A percentile compares a stretch with the other conserved stretches of the same genome.
Evolutionary conservation across 805 yeast species (phyloP).

Genomic region (Pichia membranifaciens): DNA sequence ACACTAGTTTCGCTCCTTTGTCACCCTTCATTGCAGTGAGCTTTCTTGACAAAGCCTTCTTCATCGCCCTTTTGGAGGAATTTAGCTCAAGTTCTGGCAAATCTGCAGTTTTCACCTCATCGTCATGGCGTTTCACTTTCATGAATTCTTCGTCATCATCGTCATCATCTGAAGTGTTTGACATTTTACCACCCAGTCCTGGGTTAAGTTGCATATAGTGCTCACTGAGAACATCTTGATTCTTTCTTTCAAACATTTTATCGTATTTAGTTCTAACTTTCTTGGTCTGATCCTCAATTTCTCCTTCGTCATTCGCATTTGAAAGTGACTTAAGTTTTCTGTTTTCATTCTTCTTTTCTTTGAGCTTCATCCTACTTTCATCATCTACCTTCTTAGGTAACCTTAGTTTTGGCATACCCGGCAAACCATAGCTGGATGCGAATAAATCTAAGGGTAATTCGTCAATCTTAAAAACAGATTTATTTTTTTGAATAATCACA

Average conservation of each 20-base stretch:
- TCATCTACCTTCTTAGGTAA: slow-evolving; percentile 40
- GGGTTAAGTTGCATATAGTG: slow-evolving; percentile 75
- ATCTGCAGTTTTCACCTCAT: slow-evolving; percentile 58
- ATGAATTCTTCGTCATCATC: slow-evolving; percentile 73
- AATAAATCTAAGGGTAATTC: slow-evolving; percentile 73
- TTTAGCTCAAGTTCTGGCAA: slow-evolving; percentile 49
- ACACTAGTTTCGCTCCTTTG: slow-evolving; percentile 69
- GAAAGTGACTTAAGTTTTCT: slow-evolving; percentile 58
- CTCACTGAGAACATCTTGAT: slow-evolving; percentile 86
- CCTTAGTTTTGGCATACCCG: slow-evolving; percentile 93
- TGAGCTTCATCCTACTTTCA: slow-evolving; percentile 38
- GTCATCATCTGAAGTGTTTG: slow-evolving; percentile 26
- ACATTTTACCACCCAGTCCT: slow-evolving; percentile 25
- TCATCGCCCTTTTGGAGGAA: slow-evolving; percentile 77
- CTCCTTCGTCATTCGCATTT: slow-evolving; percentile 62
- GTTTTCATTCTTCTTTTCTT: slow-evolving; percentile 76
- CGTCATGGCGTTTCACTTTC: slow-evolving; percentile 73
- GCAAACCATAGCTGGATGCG: slow-evolving; percentile 86
- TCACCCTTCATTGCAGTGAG: slow-evolving; percentile 46
- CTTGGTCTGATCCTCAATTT: slow-evolving; percentile 35
- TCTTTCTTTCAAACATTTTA: slow-evolving; percentile 90
- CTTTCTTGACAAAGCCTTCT: slow-evolving; percentile 84
- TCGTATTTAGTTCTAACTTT: slow-evolving; percentile 83
- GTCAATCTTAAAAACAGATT: slow-evolving; percentile 74
- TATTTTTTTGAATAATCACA: slow-evolving; percentile 79